A percentile compares a stretch with the other conserved stretches of the same genome.
Conservation (phyloP, 2,329 filamentous ascomycete species). For the Penicillium digitatum region DNA sequence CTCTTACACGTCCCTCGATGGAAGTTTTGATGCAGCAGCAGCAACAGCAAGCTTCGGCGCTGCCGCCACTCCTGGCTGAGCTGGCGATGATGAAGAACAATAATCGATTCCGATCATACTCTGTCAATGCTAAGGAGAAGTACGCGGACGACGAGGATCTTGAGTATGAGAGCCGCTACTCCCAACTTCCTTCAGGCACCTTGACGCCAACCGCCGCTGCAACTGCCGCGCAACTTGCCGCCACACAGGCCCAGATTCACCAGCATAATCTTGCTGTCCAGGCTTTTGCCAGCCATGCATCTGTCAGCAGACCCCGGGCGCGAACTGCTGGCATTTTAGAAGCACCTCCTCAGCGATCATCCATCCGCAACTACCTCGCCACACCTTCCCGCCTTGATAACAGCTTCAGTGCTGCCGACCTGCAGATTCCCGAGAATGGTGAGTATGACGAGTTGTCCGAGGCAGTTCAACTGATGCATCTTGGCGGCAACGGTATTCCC, state of each 20-base stretch:
- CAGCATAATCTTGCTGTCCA: constrained; percentile 92
- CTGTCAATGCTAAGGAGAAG: constrained; percentile 96
- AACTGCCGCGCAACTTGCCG: constrained; percentile 55
- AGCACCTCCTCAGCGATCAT: constrained; percentile 61
- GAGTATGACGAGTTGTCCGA: constrained; percentile 77
- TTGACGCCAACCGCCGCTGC: constrained; percentile 57
- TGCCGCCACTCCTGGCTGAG: constrained; percentile 67
- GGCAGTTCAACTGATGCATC: constrained; percentile 74
- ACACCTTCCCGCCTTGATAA: constrained; percentile 72
- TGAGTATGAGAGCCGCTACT: constrained; percentile 61
- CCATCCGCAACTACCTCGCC: constrained; percentile 69
- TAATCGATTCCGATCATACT: constrained; percentile 93
- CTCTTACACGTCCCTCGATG: constrained; percentile 60
- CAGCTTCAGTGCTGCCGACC: constrained; percentile 69
- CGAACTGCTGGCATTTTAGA: constrained; percentile 90
- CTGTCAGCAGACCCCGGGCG: constrained; percentile 76
- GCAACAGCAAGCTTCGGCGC: constrained; percentile 42
- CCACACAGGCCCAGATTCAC: constrained; percentile 67
- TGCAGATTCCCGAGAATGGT: constrained; percentile 68
- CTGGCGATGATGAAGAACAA: constrained; percentile 72
- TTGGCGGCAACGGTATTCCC: constrained; percentile 40
- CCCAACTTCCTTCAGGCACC: constrained; percentile 55
- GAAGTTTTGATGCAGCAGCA: constrained; percentile 50
- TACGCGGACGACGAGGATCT: constrained; percentile 87
- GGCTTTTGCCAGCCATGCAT: constrained; percentile 81